These are phyloP conservation scores for Cichorium intybus DNA, from an alignment of 140 eudicot species.

Conservation along the genomic window DNA sequence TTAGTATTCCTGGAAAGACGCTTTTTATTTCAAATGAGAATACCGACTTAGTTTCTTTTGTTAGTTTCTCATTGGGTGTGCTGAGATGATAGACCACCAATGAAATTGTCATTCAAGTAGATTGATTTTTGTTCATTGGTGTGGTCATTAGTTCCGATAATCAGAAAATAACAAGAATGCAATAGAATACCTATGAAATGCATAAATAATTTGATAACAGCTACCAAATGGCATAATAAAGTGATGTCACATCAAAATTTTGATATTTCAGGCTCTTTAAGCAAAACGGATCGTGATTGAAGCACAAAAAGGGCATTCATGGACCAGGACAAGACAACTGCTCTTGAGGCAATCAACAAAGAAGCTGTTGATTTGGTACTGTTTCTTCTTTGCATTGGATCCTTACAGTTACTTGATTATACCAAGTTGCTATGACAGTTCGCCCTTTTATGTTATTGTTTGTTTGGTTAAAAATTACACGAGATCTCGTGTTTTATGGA, in stretches of 20 bases:
- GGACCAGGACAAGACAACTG: constrained; percentile 46
- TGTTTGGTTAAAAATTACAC: neutral
- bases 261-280: constrained; percentile 3
- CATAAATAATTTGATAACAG: neutral
- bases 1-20: neutral
- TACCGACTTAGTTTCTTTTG: neutral
- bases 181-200: neutral
- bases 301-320: constrained; percentile 17
- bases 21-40: neutral
- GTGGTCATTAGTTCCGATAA: too few relatives aligned
- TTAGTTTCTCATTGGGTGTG: neutral
- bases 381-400: neutral
- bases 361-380: constrained; percentile 64
- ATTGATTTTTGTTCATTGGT: too few relatives aligned
- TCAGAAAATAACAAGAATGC: too few relatives aligned
- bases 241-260: neutral
- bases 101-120: too few relatives aligned
- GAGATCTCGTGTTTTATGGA: neutral
- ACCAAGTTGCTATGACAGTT: neutral
- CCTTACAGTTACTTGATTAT: neutral
- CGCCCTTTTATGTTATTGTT: neutral
- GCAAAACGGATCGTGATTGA: constrained; percentile 12
- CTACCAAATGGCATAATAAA: neutral
- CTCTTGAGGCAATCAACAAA: constrained; percentile 47
- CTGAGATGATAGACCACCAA: neutral